These are phyloP conservation scores for Camellia lanceoleosa DNA, from an alignment of 148 eudicot species.

Conservation along the genomic window DNA sequence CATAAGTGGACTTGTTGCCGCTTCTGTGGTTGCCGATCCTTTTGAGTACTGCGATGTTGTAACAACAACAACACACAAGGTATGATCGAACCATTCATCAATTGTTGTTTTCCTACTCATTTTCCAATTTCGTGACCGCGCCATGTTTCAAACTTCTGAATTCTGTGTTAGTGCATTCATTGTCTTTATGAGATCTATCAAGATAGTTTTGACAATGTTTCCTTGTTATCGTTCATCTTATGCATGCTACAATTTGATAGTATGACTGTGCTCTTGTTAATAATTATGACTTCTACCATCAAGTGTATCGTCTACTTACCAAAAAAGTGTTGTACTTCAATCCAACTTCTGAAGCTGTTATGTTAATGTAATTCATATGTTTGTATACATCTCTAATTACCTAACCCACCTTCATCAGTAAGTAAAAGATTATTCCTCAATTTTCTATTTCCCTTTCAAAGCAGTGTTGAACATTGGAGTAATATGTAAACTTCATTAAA, in stretches of 20 bases:
- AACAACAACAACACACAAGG: constrained; percentile 97
- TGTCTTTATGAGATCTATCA: neutral
- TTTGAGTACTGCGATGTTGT: constrained; percentile 89
- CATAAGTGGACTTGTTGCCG: constrained; percentile 95
- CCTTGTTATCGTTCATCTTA: neutral
- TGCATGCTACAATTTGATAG: neutral
- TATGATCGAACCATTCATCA: constrained; percentile 14
- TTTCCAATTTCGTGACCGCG: neutral
- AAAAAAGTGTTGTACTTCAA: too few species aligned
- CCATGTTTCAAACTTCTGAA: neutral
- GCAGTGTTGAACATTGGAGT: too few species aligned
- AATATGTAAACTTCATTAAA: too few species aligned
- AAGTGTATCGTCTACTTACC: neutral
- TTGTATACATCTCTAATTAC: neutral
- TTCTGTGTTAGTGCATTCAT: neutral
- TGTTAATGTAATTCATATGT: neutral
- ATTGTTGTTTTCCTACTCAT: neutral
- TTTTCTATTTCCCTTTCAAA: too few species aligned
- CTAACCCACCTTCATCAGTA: too few species aligned
- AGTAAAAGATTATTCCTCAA: too few species aligned
- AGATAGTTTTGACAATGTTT: neutral
- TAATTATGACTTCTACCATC: neutral
- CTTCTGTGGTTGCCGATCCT: constrained; percentile 81
- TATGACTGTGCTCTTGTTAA: neutral
- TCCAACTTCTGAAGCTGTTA: too few species aligned